phyloP scores from a whole-genome alignment of 495 filamentous ascomycete genomes.

The Penicillium manginii region DNA sequence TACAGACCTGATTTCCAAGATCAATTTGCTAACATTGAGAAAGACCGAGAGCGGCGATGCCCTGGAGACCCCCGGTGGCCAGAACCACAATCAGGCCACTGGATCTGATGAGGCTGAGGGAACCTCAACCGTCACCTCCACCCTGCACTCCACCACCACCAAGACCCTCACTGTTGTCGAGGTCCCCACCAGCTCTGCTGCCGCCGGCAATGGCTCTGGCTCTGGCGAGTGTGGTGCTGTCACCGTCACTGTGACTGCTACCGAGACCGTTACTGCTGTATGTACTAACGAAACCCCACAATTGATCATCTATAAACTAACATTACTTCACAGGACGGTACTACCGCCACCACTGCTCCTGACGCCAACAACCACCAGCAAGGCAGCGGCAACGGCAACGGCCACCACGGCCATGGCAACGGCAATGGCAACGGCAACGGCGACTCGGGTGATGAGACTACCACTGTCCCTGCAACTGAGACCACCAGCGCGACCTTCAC shows the following conservation, averaged over 20 bases:
- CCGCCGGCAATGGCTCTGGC: slow-evolving; percentile 22
- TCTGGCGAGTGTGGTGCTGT: slow-evolving; percentile 23
- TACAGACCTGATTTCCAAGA: neutral
- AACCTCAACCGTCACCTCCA: slow-evolving; percentile 20
- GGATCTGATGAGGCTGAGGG: neutral
- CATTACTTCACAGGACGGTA: slow-evolving; percentile 9
- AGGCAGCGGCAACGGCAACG: slow-evolving; percentile 1
- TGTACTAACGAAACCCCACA: slow-evolving; percentile 5
- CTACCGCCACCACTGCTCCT: slow-evolving; percentile 16
- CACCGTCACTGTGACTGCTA: slow-evolving; percentile 33
- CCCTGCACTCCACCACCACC: slow-evolving; percentile 32
- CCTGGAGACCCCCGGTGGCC: slow-evolving; percentile 6
- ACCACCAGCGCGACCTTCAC: slow-evolving; percentile 37
- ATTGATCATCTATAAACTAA: neutral
- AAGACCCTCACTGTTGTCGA: slow-evolving; percentile 35
- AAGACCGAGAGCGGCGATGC: slow-evolving; percentile 15
- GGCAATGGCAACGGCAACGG: slow-evolving; percentile 7
- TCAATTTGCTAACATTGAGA: slow-evolving; percentile 14
- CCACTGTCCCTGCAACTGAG: slow-evolving; percentile 23
- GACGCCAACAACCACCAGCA: slow-evolving; percentile 15
- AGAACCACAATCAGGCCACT: slow-evolving; percentile 10
- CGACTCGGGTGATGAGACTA: slow-evolving; percentile 1
- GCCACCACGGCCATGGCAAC: slow-evolving; percentile 1
- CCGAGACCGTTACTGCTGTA: slow-evolving; percentile 34
- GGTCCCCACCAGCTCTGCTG: slow-evolving; percentile 24